Evolutionary conservation across 441 rosid genomes (phyloP), one percentile per base, ranked within the genome.

Genomic region (Codiaeum variegatum): DNA sequence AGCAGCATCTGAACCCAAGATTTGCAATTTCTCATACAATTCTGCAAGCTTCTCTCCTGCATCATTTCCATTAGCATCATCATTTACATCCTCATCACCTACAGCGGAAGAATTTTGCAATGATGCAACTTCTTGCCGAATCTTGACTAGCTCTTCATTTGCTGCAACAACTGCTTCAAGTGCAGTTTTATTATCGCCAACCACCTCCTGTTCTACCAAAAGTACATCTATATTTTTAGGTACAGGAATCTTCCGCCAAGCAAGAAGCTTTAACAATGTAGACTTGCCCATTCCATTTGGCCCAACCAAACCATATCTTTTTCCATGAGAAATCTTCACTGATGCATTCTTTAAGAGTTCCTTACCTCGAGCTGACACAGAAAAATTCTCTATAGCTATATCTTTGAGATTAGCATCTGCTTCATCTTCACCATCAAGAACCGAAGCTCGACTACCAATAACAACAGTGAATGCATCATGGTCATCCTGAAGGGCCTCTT

Each of bases 281-380:
- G 98, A 94, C 81, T 94, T 94, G 23, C 98, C 96, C 92, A 81
- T 91, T 82, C 97, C 97, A 77, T 94, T 94, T 0, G 97, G 97
- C 58, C 98, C 97, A 47, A 94, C 91, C 82, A 94, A 82, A 28
- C 98, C 98, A 79, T 94, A 94, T 76, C 95, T 88, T 82, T 86
- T 94, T 38, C 98, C 98, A 67, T 94, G 98, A 24, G 98, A 93
- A 74, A 93, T 93, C 83, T 85, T 93, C 47, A 93, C 91, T 26
- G 94, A 81, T 2, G 97, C 77, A 78, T 88, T 88, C 85, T 89
- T 90, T 61, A 93, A 76, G 62, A 93, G 93, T 69, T 91, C 94
- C 76, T 91, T 93, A 60, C 98, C 97, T 13, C 96, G 88, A 52
- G 92, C 98, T 6, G 98, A 82, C 8, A 94, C 98, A 5, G 96